A percentile compares a stretch with the other conserved stretches of the same genome.
These are phyloP conservation scores for Penicillium sp. DNA, from an alignment of 2,329 filamentous ascomycete species.

Conservation along the genomic window DNA sequence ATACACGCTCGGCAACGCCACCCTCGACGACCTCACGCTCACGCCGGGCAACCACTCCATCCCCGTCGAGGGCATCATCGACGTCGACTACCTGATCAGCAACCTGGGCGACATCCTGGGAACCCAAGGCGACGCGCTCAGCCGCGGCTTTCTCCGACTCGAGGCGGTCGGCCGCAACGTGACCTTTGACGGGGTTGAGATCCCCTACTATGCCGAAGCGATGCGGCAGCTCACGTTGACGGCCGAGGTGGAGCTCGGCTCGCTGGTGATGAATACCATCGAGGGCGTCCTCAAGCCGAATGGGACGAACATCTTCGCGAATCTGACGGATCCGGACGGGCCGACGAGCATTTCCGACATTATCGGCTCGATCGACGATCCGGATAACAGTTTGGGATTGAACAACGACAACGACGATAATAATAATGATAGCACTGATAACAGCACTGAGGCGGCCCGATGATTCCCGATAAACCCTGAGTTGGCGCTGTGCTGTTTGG, in stretches of 20 bases:
- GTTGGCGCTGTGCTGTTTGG: neutral
- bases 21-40: constrained; percentile 56
- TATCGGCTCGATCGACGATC: constrained; percentile 8
- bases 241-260: constrained; percentile 34
- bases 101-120: constrained; percentile 33
- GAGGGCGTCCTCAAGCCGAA: constrained; percentile 26
- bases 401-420: neutral
- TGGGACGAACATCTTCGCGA: constrained; percentile 22
- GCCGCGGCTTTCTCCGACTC: constrained; percentile 34
- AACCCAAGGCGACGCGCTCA: constrained; percentile 31
- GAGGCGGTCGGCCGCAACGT: constrained; percentile 34
- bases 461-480: neutral
- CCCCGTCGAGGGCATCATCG: constrained; percentile 54
- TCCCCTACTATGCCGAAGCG: constrained; percentile 42
- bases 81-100: constrained; percentile 47
- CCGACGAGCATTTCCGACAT: constrained; percentile 9
- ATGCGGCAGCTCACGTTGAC: constrained; percentile 38
- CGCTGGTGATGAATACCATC: constrained; percentile 38
- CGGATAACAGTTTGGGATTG: constrained; percentile 14
- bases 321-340: constrained; percentile 18
- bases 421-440: neutral
- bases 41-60: constrained; percentile 59
- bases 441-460: neutral
- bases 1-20: constrained; percentile 54
- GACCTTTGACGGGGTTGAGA: constrained; percentile 34